phyloP scores from a whole-genome alignment of 2,329 filamentous ascomycete species.

The Blastomyces gilchristii region DNA sequence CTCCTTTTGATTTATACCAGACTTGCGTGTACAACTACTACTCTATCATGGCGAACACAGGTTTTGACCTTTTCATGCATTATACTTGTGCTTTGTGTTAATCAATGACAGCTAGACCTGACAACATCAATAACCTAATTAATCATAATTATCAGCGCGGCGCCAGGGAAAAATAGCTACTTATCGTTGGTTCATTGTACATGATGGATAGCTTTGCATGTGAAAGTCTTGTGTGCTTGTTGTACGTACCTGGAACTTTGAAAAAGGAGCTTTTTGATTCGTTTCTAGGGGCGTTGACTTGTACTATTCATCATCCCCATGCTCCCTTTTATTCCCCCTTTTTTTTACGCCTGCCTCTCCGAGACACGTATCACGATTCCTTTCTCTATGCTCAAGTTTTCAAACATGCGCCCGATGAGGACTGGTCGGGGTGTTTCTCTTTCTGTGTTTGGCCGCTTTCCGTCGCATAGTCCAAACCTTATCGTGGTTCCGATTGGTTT shows the following conservation, averaged over 20 bases:
- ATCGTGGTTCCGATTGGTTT: background rate
- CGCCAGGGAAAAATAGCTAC: background rate
- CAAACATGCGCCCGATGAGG: background rate
- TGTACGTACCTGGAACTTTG: conserved; percentile 1
- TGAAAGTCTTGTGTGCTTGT: background rate
- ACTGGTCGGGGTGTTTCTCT: background rate
- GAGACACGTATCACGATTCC: background rate
- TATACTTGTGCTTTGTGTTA: background rate
- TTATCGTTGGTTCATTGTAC: background rate
- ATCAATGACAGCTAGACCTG: conserved; percentile 5
- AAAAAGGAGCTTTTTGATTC: conserved; percentile 14
- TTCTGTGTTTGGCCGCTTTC: background rate
- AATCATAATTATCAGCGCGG: conserved; percentile 1
- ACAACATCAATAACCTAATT: background rate
- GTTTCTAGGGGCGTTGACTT: conserved; percentile 6
- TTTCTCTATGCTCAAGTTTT: conserved; percentile 6
- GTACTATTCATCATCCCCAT: conserved; percentile 9
- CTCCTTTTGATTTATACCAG: conserved; percentile 1
- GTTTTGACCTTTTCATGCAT: conserved; percentile 15
- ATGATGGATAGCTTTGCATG: background rate
- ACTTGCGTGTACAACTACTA: conserved; percentile 19
- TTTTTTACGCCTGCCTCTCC: conserved; percentile 10
- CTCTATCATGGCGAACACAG: conserved; percentile 9
- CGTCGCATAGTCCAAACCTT: background rate
- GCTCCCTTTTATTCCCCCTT: conserved; percentile 1